These are phyloP conservation scores for Metarhizium robertsii DNA, from an alignment of 2,329 filamentous ascomycete species.

Conservation along the genomic window DNA sequence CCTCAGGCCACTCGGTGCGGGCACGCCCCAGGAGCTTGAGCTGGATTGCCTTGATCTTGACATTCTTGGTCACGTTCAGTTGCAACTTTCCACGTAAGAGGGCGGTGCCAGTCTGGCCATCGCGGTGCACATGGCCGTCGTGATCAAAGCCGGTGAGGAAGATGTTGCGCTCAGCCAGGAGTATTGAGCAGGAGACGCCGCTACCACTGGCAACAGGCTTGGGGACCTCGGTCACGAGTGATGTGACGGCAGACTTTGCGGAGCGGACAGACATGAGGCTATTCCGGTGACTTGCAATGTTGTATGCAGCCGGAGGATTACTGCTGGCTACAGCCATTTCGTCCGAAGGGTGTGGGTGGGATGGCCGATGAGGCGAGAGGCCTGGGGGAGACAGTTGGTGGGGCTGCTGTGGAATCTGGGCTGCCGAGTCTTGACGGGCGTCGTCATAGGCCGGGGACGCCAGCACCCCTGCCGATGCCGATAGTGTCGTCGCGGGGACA, in stretches of 20 bases:
- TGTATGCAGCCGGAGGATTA: constrained; percentile 14
- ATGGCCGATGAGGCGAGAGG: not conserved
- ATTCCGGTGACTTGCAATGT: constrained; percentile 29
- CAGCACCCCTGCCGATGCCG: constrained; percentile 9
- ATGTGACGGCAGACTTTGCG: constrained; percentile 40
- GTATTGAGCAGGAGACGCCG: constrained; percentile 63
- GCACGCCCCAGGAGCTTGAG: constrained; percentile 79
- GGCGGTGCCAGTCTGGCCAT: constrained; percentile 61
- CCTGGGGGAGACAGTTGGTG: not conserved
- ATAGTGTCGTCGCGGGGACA: not conserved
- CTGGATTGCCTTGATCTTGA: constrained; percentile 87
- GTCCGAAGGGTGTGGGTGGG: not conserved
- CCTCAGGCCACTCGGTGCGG: constrained; percentile 92
- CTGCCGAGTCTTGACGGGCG: constrained; percentile 13
- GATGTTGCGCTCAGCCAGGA: constrained; percentile 70
- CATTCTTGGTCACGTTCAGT: constrained; percentile 74
- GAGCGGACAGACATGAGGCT: constrained; percentile 42
- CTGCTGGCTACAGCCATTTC: constrained; percentile 15
- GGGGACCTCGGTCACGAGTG: constrained; percentile 43
- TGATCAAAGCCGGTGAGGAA: constrained; percentile 75
- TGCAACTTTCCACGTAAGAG: constrained; percentile 79
- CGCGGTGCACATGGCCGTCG: constrained; percentile 42
- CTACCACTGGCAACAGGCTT: constrained; percentile 74
- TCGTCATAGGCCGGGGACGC: constrained; percentile 22
- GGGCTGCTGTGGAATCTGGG: constrained; percentile 1